Conservation (phyloP, 2,329 filamentous ascomycete species). For the Fusarium sp. region DNA sequence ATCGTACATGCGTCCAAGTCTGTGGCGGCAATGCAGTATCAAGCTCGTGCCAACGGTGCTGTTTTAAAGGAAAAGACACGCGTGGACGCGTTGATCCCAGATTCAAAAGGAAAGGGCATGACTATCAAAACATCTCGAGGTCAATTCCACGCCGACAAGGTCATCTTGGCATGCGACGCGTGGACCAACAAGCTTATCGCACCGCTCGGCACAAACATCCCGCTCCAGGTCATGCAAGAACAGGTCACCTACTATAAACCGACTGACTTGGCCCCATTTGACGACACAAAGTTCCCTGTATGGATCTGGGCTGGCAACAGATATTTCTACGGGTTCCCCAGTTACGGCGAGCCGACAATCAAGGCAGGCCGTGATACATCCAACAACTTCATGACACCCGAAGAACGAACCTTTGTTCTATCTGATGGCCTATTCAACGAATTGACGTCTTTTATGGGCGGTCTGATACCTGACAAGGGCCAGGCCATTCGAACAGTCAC, state of each 20-base stretch:
- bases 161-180: slow-evolving; percentile 23
- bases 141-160: slow-evolving; percentile 14
- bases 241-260: slow-evolving; percentile 36
- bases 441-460: slow-evolving; percentile 7
- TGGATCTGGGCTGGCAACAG: slow-evolving; percentile 29
- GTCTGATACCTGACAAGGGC: slow-evolving; percentile 15
- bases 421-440: slow-evolving; percentile 6
- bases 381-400: slow-evolving; percentile 24
- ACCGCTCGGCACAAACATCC: slow-evolving; percentile 19
- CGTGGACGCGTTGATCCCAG: slow-evolving; percentile 2
- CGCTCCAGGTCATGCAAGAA: slow-evolving; percentile 33
- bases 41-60: slow-evolving; percentile 16
- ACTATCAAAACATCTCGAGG: slow-evolving; percentile 16
- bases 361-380: slow-evolving; percentile 27
- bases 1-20: slow-evolving; percentile 31
- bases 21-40: slow-evolving; percentile 23
- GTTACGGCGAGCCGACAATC: slow-evolving; percentile 29
- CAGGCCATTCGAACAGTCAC: slow-evolving; percentile 35
- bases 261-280: background rate
- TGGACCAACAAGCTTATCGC: slow-evolving; percentile 30
- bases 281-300: slow-evolving; percentile 18
- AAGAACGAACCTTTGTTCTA: slow-evolving; percentile 23
- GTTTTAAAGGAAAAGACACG: slow-evolving; percentile 18
- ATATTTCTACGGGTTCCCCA: slow-evolving; percentile 24
- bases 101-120: background rate